phyloP scores from a whole-genome alignment of 1,284 basidiomycete species.

The Pascua guehoae region DNA sequence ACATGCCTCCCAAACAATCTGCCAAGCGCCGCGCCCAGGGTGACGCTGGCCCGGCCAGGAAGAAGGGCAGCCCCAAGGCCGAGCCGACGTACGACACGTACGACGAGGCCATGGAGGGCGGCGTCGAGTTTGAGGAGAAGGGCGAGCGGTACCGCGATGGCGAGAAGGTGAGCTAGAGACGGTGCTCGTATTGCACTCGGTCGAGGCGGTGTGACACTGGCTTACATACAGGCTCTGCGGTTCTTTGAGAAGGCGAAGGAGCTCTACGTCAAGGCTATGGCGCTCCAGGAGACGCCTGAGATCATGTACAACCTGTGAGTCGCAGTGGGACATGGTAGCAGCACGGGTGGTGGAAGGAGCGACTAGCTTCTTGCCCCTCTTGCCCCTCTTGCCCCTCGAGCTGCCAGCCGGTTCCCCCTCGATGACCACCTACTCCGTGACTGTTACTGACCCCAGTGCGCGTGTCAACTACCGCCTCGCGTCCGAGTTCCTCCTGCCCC shows the following conservation, averaged over 20 bases:
- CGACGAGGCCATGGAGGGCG: conserved; percentile 48
- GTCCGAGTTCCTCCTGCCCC: conserved; percentile 44
- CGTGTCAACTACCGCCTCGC: conserved; percentile 43
- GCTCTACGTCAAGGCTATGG: conserved; percentile 44
- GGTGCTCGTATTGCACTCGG: neutral
- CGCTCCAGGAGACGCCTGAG: conserved; percentile 33
- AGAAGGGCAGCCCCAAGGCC: conserved; percentile 27
- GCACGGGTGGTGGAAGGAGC: too few relatives aligned
- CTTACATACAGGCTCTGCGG: conserved; percentile 35
- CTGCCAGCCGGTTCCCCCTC: too few relatives aligned
- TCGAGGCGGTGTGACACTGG: neutral
- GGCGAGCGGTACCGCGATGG: conserved; percentile 49
- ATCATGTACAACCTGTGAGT: conserved; percentile 48
- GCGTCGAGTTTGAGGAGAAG: conserved; percentile 50
- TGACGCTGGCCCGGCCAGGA: conserved; percentile 23
- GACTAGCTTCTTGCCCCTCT: neutral
- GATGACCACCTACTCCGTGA: too few relatives aligned
- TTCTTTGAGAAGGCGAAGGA: conserved; percentile 46
- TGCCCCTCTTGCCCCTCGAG: too few relatives aligned
- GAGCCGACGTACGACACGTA: conserved; percentile 46
- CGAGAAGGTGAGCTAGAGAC: conserved; percentile 37
- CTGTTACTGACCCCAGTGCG: conserved; percentile 36
- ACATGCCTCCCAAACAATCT: too few relatives aligned
- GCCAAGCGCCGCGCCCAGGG: conserved; percentile 10
- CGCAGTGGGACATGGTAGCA: too few relatives aligned